A percentile compares a stretch with the other conserved stretches of the same genome.
These are phyloP conservation scores for Melampsora medusae DNA, from an alignment of 1,284 basidiomycete species.

Conservation along the genomic window DNA sequence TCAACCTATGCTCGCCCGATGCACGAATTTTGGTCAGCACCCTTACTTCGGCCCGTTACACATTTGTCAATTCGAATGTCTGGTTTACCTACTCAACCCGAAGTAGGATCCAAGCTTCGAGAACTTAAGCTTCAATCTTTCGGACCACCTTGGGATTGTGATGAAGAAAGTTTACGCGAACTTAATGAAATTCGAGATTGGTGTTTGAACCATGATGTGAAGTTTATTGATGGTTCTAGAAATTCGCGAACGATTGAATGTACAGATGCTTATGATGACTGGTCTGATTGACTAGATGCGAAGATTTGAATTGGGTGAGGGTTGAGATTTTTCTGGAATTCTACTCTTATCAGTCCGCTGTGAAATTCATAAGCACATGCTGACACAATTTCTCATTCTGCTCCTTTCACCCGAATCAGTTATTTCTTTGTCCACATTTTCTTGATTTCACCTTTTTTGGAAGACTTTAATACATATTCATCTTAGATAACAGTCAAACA, in stretches of 20 bases:
- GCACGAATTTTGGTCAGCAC: conserved; percentile 9
- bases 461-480: no score
- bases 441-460: no score
- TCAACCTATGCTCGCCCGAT: conserved; percentile 27
- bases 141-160: conserved; percentile 2
- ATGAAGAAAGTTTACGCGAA: conserved; percentile 16
- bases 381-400: no score
- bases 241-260: conserved; percentile 8
- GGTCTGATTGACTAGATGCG: no score
- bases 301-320: no score
- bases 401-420: no score
- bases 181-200: conserved; percentile 4
- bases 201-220: conserved; percentile 8
- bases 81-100: conserved; percentile 17
- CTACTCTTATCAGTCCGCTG: no score
- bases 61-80: conserved; percentile 22
- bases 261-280: conserved; percentile 23
- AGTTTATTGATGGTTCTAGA: conserved; percentile 7
- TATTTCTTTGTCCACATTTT: no score
- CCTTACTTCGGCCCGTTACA: background rate
- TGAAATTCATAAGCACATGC: no score
- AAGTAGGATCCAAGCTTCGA: background rate
- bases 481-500: no score
- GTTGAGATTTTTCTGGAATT: no score
- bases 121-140: conserved; percentile 18